A percentile compares a stretch with the other conserved stretches of the same genome.
phyloP scores from a whole-genome alignment of 805 yeast species.

The Scheffersomyces ergatensis region DNA sequence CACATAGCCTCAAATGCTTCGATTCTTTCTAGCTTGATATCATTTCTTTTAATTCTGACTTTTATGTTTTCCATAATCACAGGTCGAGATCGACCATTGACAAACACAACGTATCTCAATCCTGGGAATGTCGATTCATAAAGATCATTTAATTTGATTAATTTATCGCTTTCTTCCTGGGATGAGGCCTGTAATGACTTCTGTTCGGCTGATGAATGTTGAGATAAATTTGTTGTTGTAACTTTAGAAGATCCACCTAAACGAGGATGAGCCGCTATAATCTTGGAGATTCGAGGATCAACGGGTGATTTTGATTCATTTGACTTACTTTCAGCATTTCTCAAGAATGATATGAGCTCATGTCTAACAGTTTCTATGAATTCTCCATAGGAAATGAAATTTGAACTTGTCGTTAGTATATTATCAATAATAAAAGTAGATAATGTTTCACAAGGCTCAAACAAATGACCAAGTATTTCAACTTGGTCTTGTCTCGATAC shows the following conservation, averaged over 20 bases:
- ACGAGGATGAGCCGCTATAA: constrained; percentile 90
- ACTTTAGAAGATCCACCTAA: constrained; percentile 59
- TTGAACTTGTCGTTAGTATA: constrained; percentile 12
- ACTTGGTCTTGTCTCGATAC: constrained; percentile 24
- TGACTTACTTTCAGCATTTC: constrained; percentile 18
- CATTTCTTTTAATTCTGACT: constrained; percentile 53
- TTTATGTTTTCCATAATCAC: constrained; percentile 65
- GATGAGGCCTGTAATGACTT: constrained; percentile 51
- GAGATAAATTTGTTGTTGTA: constrained; percentile 44
- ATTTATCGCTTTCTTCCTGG: constrained; percentile 47
- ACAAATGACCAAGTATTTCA: constrained; percentile 51
- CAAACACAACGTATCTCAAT: constrained; percentile 82
- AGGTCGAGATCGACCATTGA: constrained; percentile 72
- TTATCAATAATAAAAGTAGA: constrained; percentile 29
- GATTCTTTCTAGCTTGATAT: constrained; percentile 51
- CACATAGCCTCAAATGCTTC: constrained; percentile 88
- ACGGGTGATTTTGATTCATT: constrained; percentile 16
- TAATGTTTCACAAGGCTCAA: constrained; percentile 60
- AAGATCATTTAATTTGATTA: constrained; percentile 51
- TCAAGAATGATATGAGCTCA: constrained; percentile 31
- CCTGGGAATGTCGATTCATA: constrained; percentile 69
- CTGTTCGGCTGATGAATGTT: constrained; percentile 72
- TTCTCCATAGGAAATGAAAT: constrained; percentile 19
- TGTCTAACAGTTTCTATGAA: constrained; percentile 47
- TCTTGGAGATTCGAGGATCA: constrained; percentile 37